A percentile compares a stretch with the other conserved stretches of the same genome.
phyloP scores from a whole-genome alignment of 2,329 filamentous ascomycete genomes.

The Colletotrichum spinosum region DNA sequence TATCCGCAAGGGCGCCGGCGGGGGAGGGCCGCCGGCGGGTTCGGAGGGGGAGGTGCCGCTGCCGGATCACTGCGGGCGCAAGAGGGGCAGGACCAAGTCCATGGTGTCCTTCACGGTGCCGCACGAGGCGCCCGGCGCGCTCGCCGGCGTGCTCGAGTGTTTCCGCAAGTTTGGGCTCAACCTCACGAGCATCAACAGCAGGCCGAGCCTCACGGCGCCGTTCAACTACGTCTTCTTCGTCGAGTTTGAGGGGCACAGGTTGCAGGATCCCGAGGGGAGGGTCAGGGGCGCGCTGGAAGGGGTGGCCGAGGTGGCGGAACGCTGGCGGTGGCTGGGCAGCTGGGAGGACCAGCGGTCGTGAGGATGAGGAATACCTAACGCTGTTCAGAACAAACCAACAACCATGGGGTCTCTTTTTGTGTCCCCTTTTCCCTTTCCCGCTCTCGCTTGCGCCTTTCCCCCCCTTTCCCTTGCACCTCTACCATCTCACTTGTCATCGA shows the following conservation, averaged over 20 bases:
- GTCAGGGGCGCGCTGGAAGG: constrained; percentile 71
- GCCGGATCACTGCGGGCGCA: constrained; percentile 29
- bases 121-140: constrained; percentile 81
- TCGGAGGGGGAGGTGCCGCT: constrained; percentile 13
- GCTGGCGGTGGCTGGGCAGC: constrained; percentile 77
- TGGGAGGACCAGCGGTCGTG: constrained; percentile 65
- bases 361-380: background rate
- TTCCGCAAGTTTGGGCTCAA: constrained; percentile 82
- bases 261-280: constrained; percentile 63
- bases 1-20: constrained; percentile 55
- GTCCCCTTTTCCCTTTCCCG: background rate
- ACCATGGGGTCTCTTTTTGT: background rate
- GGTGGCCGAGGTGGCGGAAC: constrained; percentile 68
- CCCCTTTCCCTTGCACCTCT: too few relatives aligned
- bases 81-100: constrained; percentile 66
- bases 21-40: too few relatives aligned
- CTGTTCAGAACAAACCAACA: background rate
- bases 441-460: too few relatives aligned
- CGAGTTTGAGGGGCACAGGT: constrained; percentile 79
- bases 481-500: too few relatives aligned
- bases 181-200: constrained; percentile 89
- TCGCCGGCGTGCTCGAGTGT: constrained; percentile 83
- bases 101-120: constrained; percentile 87
- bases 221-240: constrained; percentile 98
- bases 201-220: constrained; percentile 78